phyloP scores from a whole-genome alignment of 148 eudicot species.

The Heliosperma pusillum region DNA sequence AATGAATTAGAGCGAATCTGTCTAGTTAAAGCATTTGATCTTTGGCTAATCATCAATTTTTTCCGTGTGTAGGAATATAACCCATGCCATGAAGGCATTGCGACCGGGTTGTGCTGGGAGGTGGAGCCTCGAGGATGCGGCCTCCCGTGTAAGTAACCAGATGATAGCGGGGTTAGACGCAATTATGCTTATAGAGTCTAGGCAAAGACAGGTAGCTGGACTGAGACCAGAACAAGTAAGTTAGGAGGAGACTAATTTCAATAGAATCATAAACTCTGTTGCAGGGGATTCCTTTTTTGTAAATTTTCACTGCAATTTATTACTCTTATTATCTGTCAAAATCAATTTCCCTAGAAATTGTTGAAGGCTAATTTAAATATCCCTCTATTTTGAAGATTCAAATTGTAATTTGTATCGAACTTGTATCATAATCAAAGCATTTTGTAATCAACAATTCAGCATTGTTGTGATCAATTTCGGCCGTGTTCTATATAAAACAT shows the following conservation, averaged over 20 bases:
- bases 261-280: background rate
- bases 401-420: background rate
- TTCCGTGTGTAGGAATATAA: constrained; percentile 53
- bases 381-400: background rate
- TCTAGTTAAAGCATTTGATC: too few relatives aligned
- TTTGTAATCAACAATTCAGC: background rate
- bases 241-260: too few relatives aligned
- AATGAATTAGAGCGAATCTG: too few relatives aligned
- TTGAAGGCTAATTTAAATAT: background rate
- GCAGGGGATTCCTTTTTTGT: background rate
- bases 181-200: background rate
- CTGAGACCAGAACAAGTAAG: background rate
- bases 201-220: background rate
- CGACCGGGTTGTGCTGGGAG: constrained; percentile 89
- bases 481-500: too few relatives aligned
- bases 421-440: background rate
- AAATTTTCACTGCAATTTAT: background rate
- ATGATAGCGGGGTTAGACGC: background rate
- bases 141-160: constrained; percentile 36
- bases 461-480: too few relatives aligned
- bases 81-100: constrained; percentile 80
- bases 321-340: background rate
- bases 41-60: background rate
- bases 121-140: constrained; percentile 68
- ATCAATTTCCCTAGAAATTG: background rate